These are phyloP conservation scores for Pilobolus umbonatus DNA, from an alignment of 192 early-diverging fungal species.

Conservation along the genomic window DNA sequence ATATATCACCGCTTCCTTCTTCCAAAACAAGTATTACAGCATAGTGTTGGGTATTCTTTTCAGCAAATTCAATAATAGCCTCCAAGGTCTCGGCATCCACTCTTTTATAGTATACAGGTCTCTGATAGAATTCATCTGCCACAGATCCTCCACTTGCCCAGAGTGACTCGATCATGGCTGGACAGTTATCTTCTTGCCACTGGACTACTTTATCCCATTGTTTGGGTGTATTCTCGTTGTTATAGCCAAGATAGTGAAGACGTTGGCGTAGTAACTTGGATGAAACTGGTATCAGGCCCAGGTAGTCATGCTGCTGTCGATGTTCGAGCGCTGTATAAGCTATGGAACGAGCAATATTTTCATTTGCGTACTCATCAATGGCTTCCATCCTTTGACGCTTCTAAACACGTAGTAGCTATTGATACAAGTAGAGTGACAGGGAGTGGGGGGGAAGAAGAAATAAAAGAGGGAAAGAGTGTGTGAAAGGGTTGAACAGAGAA, in stretches of 20 bases:
- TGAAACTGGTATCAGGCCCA: conserved; percentile 22
- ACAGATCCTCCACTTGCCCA: conserved; percentile 15
- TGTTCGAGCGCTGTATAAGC: conserved; percentile 28
- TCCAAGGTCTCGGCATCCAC: conserved; percentile 35
- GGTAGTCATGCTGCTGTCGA: conserved; percentile 24
- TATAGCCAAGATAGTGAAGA: conserved; percentile 12
- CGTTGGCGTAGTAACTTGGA: conserved; percentile 29
- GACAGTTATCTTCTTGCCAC: conserved; percentile 33
- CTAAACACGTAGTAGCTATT: no score
- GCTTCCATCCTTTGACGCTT: conserved; percentile 29
- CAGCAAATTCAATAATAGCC: conserved; percentile 30
- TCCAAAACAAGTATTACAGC: conserved; percentile 31
- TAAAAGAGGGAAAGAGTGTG: background rate
- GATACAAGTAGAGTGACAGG: no score
- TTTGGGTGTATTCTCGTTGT: background rate
- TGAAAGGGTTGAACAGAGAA: background rate
- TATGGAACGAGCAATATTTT: conserved; percentile 32
- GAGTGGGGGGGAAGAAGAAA: no score
- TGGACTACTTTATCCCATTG: conserved; percentile 28
- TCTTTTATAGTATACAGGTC: conserved; percentile 27
- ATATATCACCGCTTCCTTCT: conserved; percentile 24
- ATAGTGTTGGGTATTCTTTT: conserved; percentile 17
- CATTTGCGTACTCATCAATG: conserved; percentile 37
- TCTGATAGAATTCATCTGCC: conserved; percentile 14
- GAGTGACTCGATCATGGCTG: conserved; percentile 19